Evolutionary conservation across 2,329 filamentous ascomycete genomes (phyloP).

Genomic region (Sporothrix dimorphospora): DNA sequence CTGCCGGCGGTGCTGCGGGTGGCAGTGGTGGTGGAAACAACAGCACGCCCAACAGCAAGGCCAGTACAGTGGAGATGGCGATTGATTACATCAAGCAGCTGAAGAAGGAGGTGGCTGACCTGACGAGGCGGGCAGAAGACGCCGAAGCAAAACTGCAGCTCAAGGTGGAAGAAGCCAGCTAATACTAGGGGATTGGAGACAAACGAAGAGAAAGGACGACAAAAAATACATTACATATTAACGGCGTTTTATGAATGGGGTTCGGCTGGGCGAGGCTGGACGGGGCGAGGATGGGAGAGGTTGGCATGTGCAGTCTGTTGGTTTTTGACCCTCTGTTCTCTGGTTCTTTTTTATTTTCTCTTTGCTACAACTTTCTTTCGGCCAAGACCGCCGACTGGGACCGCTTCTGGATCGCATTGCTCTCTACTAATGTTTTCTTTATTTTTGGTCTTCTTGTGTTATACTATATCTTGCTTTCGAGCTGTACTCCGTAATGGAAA

Average conservation of each 20-base stretch:
- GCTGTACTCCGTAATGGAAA: slow-evolving; percentile 2
- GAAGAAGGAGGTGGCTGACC: slow-evolving; percentile 70
- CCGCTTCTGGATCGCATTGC: slow-evolving; percentile 11
- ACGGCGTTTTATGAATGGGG: slow-evolving; percentile 12
- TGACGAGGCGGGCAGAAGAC: slow-evolving; percentile 64
- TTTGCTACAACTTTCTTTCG: not conserved
- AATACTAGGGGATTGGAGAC: not conserved
- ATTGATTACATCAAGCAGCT: slow-evolving; percentile 93
- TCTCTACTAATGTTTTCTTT: slow-evolving; percentile 10
- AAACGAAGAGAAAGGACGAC: no score
- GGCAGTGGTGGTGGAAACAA: not conserved
- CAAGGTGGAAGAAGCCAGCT: slow-evolving; percentile 20
- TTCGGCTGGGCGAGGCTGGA: not conserved
- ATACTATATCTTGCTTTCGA: not conserved
- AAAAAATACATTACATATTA: not conserved
- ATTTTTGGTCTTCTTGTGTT: not conserved
- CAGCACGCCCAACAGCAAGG: slow-evolving; percentile 78
- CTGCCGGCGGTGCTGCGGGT: not conserved
- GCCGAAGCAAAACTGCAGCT: slow-evolving; percentile 63
- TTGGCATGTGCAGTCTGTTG: not conserved
- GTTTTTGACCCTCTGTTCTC: not conserved
- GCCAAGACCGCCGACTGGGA: not conserved
- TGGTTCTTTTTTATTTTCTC: not conserved
- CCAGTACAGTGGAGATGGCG: slow-evolving; percentile 94
- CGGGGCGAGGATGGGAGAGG: not conserved